phyloP scores from a whole-genome alignment of 1,284 basidiomycete genomes.

The Cryptococcus sp. region DNA sequence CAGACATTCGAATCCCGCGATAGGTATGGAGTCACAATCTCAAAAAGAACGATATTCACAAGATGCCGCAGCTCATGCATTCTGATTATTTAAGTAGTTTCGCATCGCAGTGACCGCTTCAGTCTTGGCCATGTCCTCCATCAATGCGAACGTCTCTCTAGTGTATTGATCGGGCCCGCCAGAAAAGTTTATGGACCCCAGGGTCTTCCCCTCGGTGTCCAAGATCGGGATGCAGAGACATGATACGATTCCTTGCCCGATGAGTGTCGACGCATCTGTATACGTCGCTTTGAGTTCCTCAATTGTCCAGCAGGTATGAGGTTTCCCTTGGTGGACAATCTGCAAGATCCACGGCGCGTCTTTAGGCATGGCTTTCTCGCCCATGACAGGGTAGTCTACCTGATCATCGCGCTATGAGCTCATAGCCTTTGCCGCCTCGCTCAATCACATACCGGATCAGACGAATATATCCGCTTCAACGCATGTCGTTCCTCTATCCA shows the following conservation, averaged over 20 bases:
- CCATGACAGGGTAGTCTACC: slow-evolving; percentile 6
- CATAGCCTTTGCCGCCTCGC: too few relatives aligned
- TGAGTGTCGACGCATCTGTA: neutral
- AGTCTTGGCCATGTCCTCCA: neutral
- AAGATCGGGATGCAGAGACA: slow-evolving; percentile 1
- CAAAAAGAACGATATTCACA: too few relatives aligned
- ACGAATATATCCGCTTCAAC: slow-evolving; percentile 6
- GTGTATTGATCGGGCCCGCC: slow-evolving; percentile 1
- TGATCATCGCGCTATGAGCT: neutral
- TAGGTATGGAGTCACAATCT: too few relatives aligned
- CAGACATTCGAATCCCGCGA: too few relatives aligned
- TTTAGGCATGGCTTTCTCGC: slow-evolving; percentile 8
- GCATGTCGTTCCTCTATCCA: slow-evolving; percentile 6
- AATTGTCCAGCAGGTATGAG: slow-evolving; percentile 4
- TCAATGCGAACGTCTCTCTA: neutral
- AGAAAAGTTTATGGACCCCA: slow-evolving; percentile 2
- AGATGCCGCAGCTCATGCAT: too few relatives aligned
- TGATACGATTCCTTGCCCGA: neutral
- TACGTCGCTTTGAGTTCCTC: slow-evolving; percentile 4
- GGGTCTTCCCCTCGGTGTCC: neutral
- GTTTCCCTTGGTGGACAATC: neutral
- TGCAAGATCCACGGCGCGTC: slow-evolving; percentile 4
- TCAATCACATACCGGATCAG: slow-evolving; percentile 5
- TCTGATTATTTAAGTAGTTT: too few relatives aligned
- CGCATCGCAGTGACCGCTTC: neutral